These are phyloP conservation scores for Russula dissimulans DNA, from an alignment of 768 basidiomycete species.

Conservation along the genomic window DNA sequence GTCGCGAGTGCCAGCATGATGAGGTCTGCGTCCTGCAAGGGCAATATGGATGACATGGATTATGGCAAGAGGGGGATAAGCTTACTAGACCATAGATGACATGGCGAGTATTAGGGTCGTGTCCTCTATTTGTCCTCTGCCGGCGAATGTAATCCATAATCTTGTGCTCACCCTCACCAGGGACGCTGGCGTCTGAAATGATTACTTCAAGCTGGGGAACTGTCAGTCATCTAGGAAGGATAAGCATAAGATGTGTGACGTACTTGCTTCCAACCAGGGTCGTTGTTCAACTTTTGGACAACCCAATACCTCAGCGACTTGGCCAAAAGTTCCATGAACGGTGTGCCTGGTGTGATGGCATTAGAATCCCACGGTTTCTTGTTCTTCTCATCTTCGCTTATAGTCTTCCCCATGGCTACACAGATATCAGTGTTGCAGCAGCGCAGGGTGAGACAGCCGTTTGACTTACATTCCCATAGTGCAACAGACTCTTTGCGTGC, in stretches of 20 bases:
- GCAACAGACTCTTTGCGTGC: constrained; percentile 74
- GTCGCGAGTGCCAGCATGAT: constrained; percentile 98
- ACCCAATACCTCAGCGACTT: constrained; percentile 92
- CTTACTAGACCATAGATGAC: constrained; percentile 95
- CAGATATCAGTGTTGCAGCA: neutral
- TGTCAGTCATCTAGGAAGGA: neutral
- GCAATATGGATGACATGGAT: constrained; percentile 13
- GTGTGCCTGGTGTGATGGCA: constrained; percentile 97
- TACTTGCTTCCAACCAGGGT: constrained; percentile 93
- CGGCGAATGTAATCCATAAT: constrained; percentile 98
- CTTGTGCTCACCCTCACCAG: constrained; percentile 99
- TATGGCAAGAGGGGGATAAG: neutral
- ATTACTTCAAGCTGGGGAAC: constrained; percentile 74
- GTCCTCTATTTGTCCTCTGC: constrained; percentile 76
- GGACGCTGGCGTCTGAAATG: constrained; percentile 94
- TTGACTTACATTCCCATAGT: constrained; percentile 68
- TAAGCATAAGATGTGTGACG: neutral
- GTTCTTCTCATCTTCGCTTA: constrained; percentile 73
- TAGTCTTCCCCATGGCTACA: constrained; percentile 84
- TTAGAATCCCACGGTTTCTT: constrained; percentile 95
- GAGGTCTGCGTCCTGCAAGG: constrained; percentile 86
- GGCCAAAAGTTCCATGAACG: constrained; percentile 94
- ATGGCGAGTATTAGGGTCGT: constrained; percentile 91
- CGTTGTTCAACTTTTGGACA: constrained; percentile 86
- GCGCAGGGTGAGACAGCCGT: neutral